phyloP scores from a whole-genome alignment of 2,329 filamentous ascomycete genomes.

The Pyrenophora teres region DNA sequence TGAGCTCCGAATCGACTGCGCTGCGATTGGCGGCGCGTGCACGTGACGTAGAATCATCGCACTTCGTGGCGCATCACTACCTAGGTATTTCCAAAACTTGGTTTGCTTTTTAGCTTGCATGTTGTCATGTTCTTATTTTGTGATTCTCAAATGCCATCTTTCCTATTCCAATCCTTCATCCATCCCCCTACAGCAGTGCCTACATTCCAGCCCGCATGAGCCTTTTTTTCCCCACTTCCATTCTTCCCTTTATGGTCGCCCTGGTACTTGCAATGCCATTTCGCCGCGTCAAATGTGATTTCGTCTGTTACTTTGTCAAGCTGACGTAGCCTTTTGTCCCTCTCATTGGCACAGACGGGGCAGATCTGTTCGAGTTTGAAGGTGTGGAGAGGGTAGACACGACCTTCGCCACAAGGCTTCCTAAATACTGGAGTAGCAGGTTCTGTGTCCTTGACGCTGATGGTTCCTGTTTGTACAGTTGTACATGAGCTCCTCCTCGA shows the following conservation, averaged over 20 bases:
- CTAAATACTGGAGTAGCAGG: no score
- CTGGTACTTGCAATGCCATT: conserved; percentile 15
- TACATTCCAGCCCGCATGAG: not conserved
- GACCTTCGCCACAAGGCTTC: conserved; percentile 1
- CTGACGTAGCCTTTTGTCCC: conserved; percentile 7
- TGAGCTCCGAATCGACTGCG: conserved; percentile 18
- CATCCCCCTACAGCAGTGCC: conserved; percentile 6
- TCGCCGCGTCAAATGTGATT: not conserved
- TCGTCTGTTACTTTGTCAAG: not conserved
- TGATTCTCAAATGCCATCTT: conserved; percentile 1
- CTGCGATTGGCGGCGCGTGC: conserved; percentile 14
- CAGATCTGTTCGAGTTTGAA: conserved; percentile 1
- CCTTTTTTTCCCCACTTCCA: not conserved
- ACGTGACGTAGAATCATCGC: conserved; percentile 14
- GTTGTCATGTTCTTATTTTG: no score
- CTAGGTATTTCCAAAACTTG: no score
- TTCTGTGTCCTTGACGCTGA: no score
- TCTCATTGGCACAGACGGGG: conserved; percentile 7
- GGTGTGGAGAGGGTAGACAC: conserved; percentile 6
- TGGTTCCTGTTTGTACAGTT: not conserved
- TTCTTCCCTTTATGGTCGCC: not conserved
- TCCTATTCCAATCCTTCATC: conserved; percentile 7
- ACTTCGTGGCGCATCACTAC: not conserved
- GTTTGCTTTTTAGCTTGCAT: no score
- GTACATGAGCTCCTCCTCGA: not conserved